These are phyloP conservation scores for Epichloe sp. DNA, from an alignment of 2,329 filamentous ascomycete genomes.

Conservation along the genomic window DNA sequence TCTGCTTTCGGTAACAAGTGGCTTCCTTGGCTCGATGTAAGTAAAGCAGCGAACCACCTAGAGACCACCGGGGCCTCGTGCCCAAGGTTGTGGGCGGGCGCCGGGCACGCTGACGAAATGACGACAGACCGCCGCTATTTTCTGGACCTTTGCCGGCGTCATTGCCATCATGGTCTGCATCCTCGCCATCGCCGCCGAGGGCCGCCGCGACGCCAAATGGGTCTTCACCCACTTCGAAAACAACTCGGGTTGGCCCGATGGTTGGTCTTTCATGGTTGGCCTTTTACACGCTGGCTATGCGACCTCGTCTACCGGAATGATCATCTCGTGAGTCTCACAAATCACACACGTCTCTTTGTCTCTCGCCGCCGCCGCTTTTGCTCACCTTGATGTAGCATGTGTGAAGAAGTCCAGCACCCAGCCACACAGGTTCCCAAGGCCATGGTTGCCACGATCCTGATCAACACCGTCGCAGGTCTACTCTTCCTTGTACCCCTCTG, in stretches of 20 bases:
- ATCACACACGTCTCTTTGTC: not conserved
- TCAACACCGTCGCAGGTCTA: conserved; percentile 54
- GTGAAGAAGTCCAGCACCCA: conserved; percentile 56
- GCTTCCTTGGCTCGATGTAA: conserved; percentile 56
- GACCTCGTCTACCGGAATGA: conserved; percentile 67
- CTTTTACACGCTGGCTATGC: conserved; percentile 61
- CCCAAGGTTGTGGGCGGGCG: conserved; percentile 4
- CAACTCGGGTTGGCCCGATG: conserved; percentile 54
- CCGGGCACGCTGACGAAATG: not conserved
- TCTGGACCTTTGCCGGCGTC: conserved; percentile 61
- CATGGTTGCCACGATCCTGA: conserved; percentile 53
- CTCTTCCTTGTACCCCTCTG: conserved; percentile 56
- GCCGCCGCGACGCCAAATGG: conserved; percentile 47
- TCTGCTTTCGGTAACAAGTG: conserved; percentile 55
- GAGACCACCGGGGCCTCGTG: not conserved
- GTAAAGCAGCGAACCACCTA: conserved; percentile 16
- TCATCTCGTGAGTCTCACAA: conserved; percentile 48
- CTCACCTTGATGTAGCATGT: conserved; percentile 39
- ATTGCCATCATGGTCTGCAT: conserved; percentile 50
- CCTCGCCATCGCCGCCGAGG: conserved; percentile 54
- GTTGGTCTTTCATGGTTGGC: conserved; percentile 64
- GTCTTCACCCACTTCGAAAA: conserved; percentile 58
- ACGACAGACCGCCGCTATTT: conserved; percentile 50
- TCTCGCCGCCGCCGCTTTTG: not conserved
- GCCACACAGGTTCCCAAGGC: conserved; percentile 58